Percentiles rank a stretch among this genome's conserved stretches.
phyloP scores from a whole-genome alignment of 2,329 filamentous ascomycete genomes.

The Sclerotinia nivalis region DNA sequence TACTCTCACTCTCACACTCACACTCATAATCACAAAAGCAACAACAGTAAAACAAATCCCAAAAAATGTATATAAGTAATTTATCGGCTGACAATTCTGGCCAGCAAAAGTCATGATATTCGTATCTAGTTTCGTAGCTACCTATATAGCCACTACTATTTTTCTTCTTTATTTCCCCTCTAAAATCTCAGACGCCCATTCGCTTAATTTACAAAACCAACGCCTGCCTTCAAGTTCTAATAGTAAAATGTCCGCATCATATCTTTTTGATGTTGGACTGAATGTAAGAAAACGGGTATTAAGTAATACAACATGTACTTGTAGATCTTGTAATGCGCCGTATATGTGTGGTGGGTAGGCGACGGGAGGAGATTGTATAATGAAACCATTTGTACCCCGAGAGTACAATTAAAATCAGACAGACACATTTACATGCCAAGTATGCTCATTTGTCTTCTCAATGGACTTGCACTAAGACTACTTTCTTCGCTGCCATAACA shows the following conservation, averaged over 20 bases:
- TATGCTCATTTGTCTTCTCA: constrained; percentile 73
- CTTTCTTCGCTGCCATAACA: constrained; percentile 73
- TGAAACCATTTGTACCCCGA: neutral
- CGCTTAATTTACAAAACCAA: neutral
- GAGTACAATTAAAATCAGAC: neutral
- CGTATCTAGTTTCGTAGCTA: neutral
- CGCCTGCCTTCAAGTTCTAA: neutral
- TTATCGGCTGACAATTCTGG: neutral
- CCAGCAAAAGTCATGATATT: constrained; percentile 14
- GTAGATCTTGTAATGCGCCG: neutral
- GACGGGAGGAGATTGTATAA: neutral
- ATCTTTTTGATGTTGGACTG: neutral
- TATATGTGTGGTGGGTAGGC: neutral
- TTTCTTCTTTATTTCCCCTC: neutral
- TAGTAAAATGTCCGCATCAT: neutral
- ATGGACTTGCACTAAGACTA: constrained; percentile 64
- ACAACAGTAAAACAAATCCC: neutral
- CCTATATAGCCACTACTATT: neutral
- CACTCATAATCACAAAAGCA: neutral
- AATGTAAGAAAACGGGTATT: neutral
- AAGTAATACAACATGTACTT: constrained; percentile 1
- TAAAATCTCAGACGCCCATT: neutral
- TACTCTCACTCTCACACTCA: too few species aligned
- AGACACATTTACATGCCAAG: constrained; percentile 55
- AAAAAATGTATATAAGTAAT: neutral